These are phyloP conservation scores for Rosellinia necatrix DNA, from an alignment of 2,329 filamentous ascomycete genomes.

Conservation along the genomic window DNA sequence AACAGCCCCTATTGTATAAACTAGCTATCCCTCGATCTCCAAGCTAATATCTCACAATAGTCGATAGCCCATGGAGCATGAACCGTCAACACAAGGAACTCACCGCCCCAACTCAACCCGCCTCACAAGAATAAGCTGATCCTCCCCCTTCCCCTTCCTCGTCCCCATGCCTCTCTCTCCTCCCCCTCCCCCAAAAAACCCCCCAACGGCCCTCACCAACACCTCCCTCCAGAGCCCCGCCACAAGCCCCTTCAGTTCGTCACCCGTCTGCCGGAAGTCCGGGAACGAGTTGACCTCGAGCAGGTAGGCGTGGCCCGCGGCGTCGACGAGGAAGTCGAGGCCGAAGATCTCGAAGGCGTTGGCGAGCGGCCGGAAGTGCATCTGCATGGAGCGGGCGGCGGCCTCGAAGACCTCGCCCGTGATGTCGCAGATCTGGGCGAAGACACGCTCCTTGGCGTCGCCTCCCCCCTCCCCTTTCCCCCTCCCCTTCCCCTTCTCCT, in stretches of 20 bases:
- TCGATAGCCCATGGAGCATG: no score
- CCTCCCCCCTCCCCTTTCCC: no score
- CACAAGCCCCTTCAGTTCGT: constrained; percentile 72
- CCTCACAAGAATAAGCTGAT: constrained; percentile 57
- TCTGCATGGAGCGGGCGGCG: constrained; percentile 78
- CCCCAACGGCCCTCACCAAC: constrained; percentile 66
- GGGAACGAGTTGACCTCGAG: constrained; percentile 96
- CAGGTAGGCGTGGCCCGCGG: constrained; percentile 67
- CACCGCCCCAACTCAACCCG: constrained; percentile 55
- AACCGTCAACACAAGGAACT: no score
- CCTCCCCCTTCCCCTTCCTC: constrained; percentile 34
- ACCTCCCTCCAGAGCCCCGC: constrained; percentile 77
- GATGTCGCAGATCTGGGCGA: constrained; percentile 71
- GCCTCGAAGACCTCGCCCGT: constrained; percentile 85
- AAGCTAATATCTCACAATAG: no score
- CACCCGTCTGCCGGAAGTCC: constrained; percentile 91
- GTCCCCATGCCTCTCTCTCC: constrained; percentile 22
- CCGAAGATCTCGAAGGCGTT: constrained; percentile 94
- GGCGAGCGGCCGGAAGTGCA: constrained; percentile 88
- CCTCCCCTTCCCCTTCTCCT: no score
- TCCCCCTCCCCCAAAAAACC: constrained; percentile 63
- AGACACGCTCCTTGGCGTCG: constrained; percentile 64
- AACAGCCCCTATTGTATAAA: no score
- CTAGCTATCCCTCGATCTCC: no score
- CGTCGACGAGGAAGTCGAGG: constrained; percentile 85